phyloP scores from a whole-genome alignment of 371 early-diverging fungal genomes.

The Mortierella sp. region DNA sequence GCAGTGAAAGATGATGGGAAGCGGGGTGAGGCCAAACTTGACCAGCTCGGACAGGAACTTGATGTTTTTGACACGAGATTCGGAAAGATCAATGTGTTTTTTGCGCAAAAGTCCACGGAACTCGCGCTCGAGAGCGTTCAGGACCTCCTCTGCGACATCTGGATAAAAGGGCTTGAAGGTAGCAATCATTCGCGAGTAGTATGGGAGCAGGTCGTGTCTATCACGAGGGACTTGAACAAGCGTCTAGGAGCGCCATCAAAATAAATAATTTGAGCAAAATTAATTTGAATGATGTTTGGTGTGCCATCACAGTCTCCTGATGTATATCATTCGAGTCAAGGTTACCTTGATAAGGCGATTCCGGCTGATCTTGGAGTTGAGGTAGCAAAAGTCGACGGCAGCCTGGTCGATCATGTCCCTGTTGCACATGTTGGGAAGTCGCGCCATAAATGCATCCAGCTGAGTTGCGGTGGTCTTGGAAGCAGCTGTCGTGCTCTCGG shows the following conservation, averaged over 20 bases:
- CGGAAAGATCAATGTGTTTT: constrained; percentile 78
- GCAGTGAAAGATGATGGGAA: constrained; percentile 84
- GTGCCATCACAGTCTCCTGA: too few relatives aligned
- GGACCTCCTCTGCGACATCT: constrained; percentile 81
- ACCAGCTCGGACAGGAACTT: constrained; percentile 91
- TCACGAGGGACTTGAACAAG: constrained; percentile 85
- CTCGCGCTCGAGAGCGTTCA: constrained; percentile 80
- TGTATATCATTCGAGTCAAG: too few relatives aligned
- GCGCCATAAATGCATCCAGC: constrained; percentile 78
- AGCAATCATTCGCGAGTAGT: constrained; percentile 92
- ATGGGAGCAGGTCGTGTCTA: constrained; percentile 90
- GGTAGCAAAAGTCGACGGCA: constrained; percentile 94
- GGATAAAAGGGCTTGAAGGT: constrained; percentile 88
- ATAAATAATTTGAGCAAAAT: too few relatives aligned
- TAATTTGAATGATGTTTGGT: too few relatives aligned
- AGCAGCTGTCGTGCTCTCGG: constrained; percentile 32
- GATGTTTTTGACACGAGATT: constrained; percentile 86
- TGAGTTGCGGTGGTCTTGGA: constrained; percentile 67
- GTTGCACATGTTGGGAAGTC: constrained; percentile 85
- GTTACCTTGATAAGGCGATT: constrained; percentile 79
- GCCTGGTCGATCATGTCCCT: constrained; percentile 89
- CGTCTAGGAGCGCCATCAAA: constrained; percentile 62
- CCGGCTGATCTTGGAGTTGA: constrained; percentile 86
- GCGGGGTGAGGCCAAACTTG: constrained; percentile 90
- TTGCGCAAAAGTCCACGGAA: constrained; percentile 80